Percentiles rank a stretch among this genome's conserved stretches.
Conservation (phyloP, 805 yeast species). For the Candida qinlingensis region DNA sequence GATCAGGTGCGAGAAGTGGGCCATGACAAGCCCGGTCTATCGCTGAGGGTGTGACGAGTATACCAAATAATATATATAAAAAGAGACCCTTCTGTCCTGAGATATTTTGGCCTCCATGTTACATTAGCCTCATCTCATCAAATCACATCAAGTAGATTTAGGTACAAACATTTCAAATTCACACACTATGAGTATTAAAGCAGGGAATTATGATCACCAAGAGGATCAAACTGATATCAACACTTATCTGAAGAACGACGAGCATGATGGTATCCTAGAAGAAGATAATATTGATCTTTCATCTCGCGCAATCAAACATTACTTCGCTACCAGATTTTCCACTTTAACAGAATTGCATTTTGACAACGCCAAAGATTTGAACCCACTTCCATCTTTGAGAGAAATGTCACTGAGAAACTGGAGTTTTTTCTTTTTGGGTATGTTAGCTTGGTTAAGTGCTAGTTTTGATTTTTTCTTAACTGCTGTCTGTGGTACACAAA, state of each 20-base stretch:
- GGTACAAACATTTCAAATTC: too few species aligned
- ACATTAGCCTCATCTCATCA: too few species aligned
- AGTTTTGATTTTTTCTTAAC: slow-evolving; percentile 68
- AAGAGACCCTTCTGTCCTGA: too few species aligned
- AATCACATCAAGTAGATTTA: too few species aligned
- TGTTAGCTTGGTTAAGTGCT: slow-evolving; percentile 67
- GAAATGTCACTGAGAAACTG: slow-evolving; percentile 40
- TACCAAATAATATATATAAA: too few species aligned
- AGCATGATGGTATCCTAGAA: slow-evolving; percentile 1
- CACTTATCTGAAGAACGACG: not conserved
- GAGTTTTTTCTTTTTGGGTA: slow-evolving; percentile 55
- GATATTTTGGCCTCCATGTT: too few species aligned
- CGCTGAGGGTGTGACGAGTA: too few species aligned
- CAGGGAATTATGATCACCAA: too few species aligned
- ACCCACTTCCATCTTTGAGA: slow-evolving; percentile 39
- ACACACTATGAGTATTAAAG: too few species aligned
- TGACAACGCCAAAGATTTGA: slow-evolving; percentile 23
- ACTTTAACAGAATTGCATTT: slow-evolving; percentile 23
- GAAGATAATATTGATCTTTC: slow-evolving; percentile 4
- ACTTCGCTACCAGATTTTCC: slow-evolving; percentile 23
- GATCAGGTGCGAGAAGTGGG: too few species aligned
- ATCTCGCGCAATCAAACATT: slow-evolving; percentile 13
- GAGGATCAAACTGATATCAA: too few species aligned
- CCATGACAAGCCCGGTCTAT: too few species aligned
- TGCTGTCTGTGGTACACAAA: slow-evolving; percentile 47